phyloP scores from a whole-genome alignment of 331 rosid genomes.

The Pyrus hybrid region DNA sequence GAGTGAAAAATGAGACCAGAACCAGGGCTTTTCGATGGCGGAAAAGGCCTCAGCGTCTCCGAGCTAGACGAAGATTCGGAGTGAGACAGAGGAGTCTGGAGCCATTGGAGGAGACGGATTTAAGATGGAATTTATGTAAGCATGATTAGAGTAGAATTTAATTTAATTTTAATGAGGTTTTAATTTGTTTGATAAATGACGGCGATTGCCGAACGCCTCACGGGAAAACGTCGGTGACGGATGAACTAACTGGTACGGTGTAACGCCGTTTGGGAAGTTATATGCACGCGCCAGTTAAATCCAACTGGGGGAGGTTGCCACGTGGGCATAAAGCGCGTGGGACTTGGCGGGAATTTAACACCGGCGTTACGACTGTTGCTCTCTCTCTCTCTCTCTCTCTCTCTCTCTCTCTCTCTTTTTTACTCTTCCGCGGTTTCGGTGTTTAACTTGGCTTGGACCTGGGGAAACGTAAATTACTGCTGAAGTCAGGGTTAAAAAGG shows the following conservation, averaged over 20 bases:
- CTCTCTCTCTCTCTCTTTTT: background rate
- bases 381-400: too few species aligned
- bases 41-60: background rate
- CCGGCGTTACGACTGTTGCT: conserved; percentile 1
- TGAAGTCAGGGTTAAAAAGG: too few species aligned
- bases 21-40: background rate
- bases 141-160: background rate
- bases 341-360: conserved; percentile 25
- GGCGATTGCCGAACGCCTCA: background rate
- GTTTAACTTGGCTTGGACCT: background rate
- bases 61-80: background rate
- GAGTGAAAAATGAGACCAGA: background rate
- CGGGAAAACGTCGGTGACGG: background rate
- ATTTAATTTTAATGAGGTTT: background rate
- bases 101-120: background rate
- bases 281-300: background rate
- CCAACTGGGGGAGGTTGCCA: background rate
- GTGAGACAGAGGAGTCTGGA: background rate
- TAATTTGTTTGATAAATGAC: background rate
- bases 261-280: background rate
- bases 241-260: background rate
- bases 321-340: conserved; percentile 9
- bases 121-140: background rate
- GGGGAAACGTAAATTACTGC: too few species aligned
- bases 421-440: background rate